Conservation (phyloP, 306 rosid genomes). For the Astragalus membranaceus region DNA sequence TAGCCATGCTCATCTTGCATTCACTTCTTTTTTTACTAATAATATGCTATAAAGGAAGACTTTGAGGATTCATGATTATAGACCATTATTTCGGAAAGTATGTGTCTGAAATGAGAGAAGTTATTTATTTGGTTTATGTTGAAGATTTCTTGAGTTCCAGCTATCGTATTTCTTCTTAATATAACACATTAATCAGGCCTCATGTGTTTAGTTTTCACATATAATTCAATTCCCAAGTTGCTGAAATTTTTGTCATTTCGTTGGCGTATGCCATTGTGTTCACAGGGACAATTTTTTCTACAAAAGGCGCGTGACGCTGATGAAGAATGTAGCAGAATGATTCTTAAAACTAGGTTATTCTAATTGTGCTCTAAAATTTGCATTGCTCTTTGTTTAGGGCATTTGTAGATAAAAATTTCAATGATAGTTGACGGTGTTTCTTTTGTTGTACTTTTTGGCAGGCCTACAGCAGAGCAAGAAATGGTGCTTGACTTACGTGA, state of each 20-base stretch:
- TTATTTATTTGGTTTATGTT: not conserved
- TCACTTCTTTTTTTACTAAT: not conserved
- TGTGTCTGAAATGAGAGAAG: not conserved
- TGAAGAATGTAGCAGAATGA: slow-evolving; percentile 61
- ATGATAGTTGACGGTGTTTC: not conserved
- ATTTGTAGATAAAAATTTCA: not conserved
- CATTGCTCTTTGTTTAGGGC: not conserved
- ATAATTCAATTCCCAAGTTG: not conserved
- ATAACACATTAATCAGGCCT: not conserved
- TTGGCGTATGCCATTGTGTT: slow-evolving; percentile 12
- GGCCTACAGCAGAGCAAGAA: slow-evolving; percentile 40
- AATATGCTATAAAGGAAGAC: not conserved
- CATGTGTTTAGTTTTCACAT: not conserved
- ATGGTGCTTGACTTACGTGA: slow-evolving; percentile 61
- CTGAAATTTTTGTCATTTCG: not conserved
- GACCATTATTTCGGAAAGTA: not conserved
- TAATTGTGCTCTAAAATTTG: not conserved
- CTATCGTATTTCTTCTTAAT: not conserved
- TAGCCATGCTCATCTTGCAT: not conserved
- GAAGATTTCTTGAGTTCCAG: not conserved
- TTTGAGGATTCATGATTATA: not conserved
- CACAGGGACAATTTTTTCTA: slow-evolving; percentile 57
- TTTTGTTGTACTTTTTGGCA: slow-evolving; percentile 27
- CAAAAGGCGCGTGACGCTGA: slow-evolving; percentile 60
- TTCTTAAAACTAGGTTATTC: slow-evolving; percentile 53